phyloP scores from a whole-genome alignment of 345 rosid species.

The Turritis glabra region DNA sequence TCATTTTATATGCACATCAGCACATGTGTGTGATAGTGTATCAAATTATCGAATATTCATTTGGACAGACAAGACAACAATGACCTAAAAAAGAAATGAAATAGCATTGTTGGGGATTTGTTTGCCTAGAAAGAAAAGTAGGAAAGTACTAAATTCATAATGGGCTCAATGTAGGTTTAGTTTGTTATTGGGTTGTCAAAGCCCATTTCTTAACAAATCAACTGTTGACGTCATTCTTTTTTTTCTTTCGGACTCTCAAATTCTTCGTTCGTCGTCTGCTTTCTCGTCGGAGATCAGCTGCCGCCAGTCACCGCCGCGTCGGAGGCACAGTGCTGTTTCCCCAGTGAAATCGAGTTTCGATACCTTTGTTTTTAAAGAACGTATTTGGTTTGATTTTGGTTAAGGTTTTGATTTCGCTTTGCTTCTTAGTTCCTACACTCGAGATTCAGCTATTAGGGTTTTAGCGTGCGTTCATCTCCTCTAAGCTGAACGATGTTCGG shows the following conservation, averaged over 20 bases:
- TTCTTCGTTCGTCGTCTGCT: background rate
- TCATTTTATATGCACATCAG: background rate
- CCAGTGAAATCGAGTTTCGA: background rate
- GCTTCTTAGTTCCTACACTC: background rate
- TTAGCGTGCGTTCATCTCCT: background rate
- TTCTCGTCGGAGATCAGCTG: background rate
- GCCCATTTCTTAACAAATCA: background rate
- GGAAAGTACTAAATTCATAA: background rate
- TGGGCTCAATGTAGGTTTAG: background rate
- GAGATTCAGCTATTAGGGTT: conserved; percentile 5
- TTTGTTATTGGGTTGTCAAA: background rate
- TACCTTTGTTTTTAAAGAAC: background rate
- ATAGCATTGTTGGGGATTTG: background rate
- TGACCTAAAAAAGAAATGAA: background rate
- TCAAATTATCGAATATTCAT: background rate
- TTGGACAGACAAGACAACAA: background rate
- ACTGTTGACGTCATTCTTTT: background rate
- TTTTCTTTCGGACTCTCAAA: background rate
- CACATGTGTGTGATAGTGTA: background rate
- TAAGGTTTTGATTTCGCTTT: background rate
- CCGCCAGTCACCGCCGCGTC: background rate
- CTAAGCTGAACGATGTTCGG: no score
- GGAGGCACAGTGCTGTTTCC: background rate
- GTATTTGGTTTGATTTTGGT: no score
- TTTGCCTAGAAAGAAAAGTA: no score